Percentiles rank a stretch among this genome's conserved stretches.
Conservation (phyloP, 371 early-diverging fungal genomes). For the Batkoa obscura region DNA sequence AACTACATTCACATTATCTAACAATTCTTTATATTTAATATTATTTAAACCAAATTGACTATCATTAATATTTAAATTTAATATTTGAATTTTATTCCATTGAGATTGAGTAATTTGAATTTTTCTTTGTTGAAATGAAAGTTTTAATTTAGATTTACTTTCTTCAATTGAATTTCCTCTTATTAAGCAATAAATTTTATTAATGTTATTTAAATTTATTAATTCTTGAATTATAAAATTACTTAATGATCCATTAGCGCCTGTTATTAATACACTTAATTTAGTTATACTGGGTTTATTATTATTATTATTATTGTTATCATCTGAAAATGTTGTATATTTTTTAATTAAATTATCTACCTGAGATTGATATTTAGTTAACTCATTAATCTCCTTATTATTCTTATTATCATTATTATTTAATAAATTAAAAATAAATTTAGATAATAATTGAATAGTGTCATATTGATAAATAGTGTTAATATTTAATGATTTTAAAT, state of each 20-base stretch:
- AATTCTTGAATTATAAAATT: not conserved
- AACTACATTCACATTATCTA: not conserved
- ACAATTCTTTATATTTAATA: not conserved
- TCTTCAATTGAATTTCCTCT: not conserved
- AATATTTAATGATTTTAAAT: not conserved
- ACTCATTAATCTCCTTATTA: not conserved
- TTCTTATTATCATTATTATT: not conserved
- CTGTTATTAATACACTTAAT: not conserved
- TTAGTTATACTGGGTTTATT: not conserved
- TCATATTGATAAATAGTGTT: not conserved
- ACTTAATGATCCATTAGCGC: not conserved
- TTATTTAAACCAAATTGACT: constrained; percentile 12
- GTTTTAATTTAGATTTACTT: not conserved
- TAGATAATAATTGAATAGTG: not conserved
- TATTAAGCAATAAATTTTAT: not conserved
- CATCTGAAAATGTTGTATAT: not conserved
- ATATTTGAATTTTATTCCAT: not conserved
- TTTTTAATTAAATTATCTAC: not conserved
- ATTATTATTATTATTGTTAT: not conserved
- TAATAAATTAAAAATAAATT: not conserved
- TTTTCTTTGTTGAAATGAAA: not conserved
- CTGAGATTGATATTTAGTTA: not conserved
- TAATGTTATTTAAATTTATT: not conserved
- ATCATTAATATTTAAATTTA: constrained; percentile 10
- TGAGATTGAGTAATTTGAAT: not conserved